Evolutionary conservation across 2,329 filamentous ascomycete genomes (phyloP).

Genomic region (Aspergillus novoparasiticus): DNA sequence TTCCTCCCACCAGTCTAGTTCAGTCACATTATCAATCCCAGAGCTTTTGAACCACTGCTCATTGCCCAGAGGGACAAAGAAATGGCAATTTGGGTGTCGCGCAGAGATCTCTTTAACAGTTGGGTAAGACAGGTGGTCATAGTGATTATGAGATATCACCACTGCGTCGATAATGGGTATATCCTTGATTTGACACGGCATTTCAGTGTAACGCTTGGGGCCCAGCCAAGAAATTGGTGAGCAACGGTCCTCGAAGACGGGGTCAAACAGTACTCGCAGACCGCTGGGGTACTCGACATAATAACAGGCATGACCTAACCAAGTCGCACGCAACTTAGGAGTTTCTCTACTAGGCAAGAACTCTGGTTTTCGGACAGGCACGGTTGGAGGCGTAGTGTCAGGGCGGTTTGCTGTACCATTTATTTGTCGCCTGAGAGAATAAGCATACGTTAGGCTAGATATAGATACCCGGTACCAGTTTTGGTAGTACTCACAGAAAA

Average conservation of each 20-base stretch:
- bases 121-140: constrained; percentile 83
- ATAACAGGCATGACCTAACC: constrained; percentile 94
- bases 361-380: constrained; percentile 66
- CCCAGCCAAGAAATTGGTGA: constrained; percentile 71
- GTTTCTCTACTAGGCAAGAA: constrained; percentile 66
- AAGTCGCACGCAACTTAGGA: constrained; percentile 74
- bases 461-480: not conserved
- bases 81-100: constrained; percentile 76
- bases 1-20: constrained; percentile 95
- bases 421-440: constrained; percentile 43
- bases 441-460: not conserved
- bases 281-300: constrained; percentile 87
- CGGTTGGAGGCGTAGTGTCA: constrained; percentile 65
- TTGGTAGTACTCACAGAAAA: constrained; percentile 19
- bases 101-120: constrained; percentile 72
- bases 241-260: constrained; percentile 87
- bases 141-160: constrained; percentile 87
- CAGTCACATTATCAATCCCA: constrained; percentile 76
- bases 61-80: constrained; percentile 83
- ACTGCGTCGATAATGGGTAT: constrained; percentile 64
- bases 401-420: constrained; percentile 57
- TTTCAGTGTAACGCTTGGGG: constrained; percentile 76
- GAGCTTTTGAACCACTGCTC: constrained; percentile 75
- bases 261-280: constrained; percentile 87
- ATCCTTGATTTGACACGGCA: constrained; percentile 75